Evolutionary conservation across 1,284 basidiomycete species (phyloP), one percentile per base, ranked within the genome.

Genomic region (Tausonia pullulans): DNA sequence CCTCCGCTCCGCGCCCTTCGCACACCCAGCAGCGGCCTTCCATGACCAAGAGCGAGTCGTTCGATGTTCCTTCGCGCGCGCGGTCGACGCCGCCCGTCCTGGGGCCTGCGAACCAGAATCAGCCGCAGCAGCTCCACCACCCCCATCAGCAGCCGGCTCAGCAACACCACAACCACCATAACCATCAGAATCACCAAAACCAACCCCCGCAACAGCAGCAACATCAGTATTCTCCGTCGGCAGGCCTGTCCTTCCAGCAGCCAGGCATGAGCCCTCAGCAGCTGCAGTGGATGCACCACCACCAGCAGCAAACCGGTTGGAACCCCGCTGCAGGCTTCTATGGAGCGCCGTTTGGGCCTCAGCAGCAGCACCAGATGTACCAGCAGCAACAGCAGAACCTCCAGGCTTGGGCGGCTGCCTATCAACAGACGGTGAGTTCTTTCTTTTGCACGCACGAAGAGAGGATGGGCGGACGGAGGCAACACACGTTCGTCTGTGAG

Each of bases 381-480:
- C 64, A 65, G 46, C 64, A 65, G 11, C 64, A 65, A 43, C 64
- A 65, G 55, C 64, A 58, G 57, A 40, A 65, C 5, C 60, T 65
- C 10, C 60, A 60, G 39, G 64, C 58, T 8, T 65, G 64, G 64
- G 64, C 64, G 16, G 60, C 64, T 5, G 64, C 55, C 8, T 65
- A 65, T 44, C 64, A 65, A 39, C 60, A 61, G 49, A 27, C 27
- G 27, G 27, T 27, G 27, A 27, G 64, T 65, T 9, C 43, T 54
- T 62, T 14, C 40, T 40, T 16, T 60, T 49, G 11, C 0, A 39
- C 8, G 4, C 39, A 43, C 14, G 9, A 8, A 14, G 9, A 9
- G 8, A 8, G 48, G 48, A 49, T 49, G 48, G 9, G 8, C 9
- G 14, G 9, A 14, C 48, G 8, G 8, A 9, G 9, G 14, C 52